Evolutionary conservation across 176 grass and related monocot genomes (phyloP).

Genomic region (Aegilops tauschii): DNA sequence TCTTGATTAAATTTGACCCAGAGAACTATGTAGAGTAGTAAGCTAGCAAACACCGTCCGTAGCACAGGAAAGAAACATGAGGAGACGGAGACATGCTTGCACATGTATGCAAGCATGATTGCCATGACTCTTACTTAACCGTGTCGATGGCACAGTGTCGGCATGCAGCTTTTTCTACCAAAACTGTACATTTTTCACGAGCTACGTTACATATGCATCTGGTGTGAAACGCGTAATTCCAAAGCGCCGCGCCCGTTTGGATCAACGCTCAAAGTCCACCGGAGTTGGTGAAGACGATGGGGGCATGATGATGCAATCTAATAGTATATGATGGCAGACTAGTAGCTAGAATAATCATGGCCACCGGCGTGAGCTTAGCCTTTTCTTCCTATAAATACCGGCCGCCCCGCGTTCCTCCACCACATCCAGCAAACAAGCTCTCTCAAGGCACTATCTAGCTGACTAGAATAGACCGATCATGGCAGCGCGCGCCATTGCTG

Average conservation of each 20-base stretch:
- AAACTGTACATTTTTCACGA: background rate
- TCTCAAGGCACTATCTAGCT: background rate
- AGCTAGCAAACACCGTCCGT: no score
- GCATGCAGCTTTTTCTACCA: background rate
- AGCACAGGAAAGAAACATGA: background rate
- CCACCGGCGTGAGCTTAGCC: background rate
- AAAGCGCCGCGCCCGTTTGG: background rate
- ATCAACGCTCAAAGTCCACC: conserved; percentile 7
- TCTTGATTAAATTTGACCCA: no score
- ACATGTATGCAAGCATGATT: no score
- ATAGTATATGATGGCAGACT: background rate
- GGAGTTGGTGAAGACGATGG: background rate
- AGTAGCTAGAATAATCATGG: background rate
- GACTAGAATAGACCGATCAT: background rate
- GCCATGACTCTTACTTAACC: background rate
- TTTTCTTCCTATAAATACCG: background rate
- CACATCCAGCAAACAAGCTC: background rate
- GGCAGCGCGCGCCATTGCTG: background rate
- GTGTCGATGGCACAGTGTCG: background rate
- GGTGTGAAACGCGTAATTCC: background rate
- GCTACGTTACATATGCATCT: background rate
- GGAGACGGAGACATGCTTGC: background rate
- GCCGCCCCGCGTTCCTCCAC: background rate
- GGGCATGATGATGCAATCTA: background rate
- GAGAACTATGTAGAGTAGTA: no score